Base-by-base conservation (phyloP, 441 rosid species). In the Mallotus japonicus region DNA sequence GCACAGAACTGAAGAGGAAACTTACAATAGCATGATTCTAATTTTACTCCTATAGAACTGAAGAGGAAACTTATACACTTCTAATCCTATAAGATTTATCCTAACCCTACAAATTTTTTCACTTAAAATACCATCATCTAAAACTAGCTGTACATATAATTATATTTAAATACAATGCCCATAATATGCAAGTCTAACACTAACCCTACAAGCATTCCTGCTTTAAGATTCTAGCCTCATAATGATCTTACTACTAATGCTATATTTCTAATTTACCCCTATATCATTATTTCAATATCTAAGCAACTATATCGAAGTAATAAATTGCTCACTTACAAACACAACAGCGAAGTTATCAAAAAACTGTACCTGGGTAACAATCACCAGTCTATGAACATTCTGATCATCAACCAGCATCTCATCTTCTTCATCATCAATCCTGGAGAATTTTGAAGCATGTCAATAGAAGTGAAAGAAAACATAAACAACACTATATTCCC, bases 301-400 rank as follows among this genome's bases (percentile, higher is more conserved):
- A 56, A 56, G n/a, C 20, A 56, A 10, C 5, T 10, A 49, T 16
- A 42, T 42, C 17, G 55, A 55, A 46, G 13, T 10, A 15, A 56
- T 6, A 56, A 37, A 19, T 24, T 69, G 53, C 72, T 37, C 51
- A 17, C 72, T 34, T n/a, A 37, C 7, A 61, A 54, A 56, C 67
- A 51, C 22, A 77, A 4, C 16, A 51, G 58, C 19, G n/a, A 17
- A 20, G 24, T 67, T 11, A 32, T 16, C 50, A 32, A 75, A 44
- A 12, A 65, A 11, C 50, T 69, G 62, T 90, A 93, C 97, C 97
- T 89, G 98, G 70, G 97, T 93, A 61, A 93, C 99, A 79, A 92
- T 95, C 70, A 95, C 95, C 61, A 96, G 98, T 73, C 92, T 90
- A 67, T 92, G 92, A 82, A 93, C 97, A 88, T 91, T 91, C 73